phyloP scores from a whole-genome alignment of 2,329 filamentous ascomycete species.

The Dendryphion nanum region DNA sequence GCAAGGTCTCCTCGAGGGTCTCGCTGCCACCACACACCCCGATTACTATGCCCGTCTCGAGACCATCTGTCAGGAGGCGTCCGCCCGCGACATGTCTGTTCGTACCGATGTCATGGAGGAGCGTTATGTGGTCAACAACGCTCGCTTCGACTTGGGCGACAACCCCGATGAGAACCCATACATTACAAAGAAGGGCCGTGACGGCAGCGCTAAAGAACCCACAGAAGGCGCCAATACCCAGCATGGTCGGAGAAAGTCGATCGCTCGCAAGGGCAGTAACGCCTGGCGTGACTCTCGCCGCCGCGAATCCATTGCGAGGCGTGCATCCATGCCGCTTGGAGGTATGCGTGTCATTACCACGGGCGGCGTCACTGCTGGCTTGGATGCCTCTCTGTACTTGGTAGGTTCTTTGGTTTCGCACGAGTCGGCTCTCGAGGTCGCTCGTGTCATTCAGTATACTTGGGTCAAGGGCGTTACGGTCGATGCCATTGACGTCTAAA shows the following conservation, averaged over 20 bases:
- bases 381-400: slow-evolving; percentile 82
- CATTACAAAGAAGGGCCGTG: slow-evolving; percentile 63
- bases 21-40: slow-evolving; percentile 79
- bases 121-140: slow-evolving; percentile 87
- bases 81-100: slow-evolving; percentile 68
- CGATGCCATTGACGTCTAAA: slow-evolving; percentile 78
- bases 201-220: slow-evolving; percentile 51
- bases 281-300: slow-evolving; percentile 75
- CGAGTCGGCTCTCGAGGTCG: slow-evolving; percentile 72
- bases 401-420: slow-evolving; percentile 79
- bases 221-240: slow-evolving; percentile 44
- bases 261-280: slow-evolving; percentile 74
- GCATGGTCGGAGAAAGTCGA: slow-evolving; percentile 43
- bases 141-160: slow-evolving; percentile 76
- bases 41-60: slow-evolving; percentile 79
- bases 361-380: slow-evolving; percentile 74
- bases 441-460: slow-evolving; percentile 73
- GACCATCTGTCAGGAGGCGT: slow-evolving; percentile 73
- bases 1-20: slow-evolving; percentile 72
- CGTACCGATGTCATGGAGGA: slow-evolving; percentile 82
- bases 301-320: slow-evolving; percentile 76
- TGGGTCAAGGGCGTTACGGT: slow-evolving; percentile 86
- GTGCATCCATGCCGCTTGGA: slow-evolving; percentile 70
- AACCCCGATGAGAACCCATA: slow-evolving; percentile 80
- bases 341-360: slow-evolving; percentile 73